Evolutionary conservation across 1,284 basidiomycete genomes (phyloP).

Genomic region (Marasmius sp.): DNA sequence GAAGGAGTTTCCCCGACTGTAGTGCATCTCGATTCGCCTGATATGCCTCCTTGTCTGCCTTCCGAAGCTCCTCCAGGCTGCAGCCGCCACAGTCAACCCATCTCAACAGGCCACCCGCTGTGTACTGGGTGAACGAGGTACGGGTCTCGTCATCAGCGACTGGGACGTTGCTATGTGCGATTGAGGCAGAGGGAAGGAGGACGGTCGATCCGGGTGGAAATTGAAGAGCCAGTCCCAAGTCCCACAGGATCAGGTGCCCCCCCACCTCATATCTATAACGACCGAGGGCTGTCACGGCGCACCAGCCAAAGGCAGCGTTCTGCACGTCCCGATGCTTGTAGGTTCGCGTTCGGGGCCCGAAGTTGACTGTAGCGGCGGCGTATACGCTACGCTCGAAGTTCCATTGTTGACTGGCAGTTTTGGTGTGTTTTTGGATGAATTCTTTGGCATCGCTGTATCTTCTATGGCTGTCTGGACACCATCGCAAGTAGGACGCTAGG

Average conservation of each 20-base stretch:
- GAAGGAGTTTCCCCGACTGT: too few species aligned
- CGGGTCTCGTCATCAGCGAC: conserved; percentile 19
- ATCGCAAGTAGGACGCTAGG: too few species aligned
- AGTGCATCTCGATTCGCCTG: too few species aligned
- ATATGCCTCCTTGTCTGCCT: background rate
- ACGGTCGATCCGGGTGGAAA: conserved; percentile 23
- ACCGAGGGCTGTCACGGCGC: conserved; percentile 23
- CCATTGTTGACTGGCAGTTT: too few species aligned
- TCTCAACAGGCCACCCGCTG: conserved; percentile 21
- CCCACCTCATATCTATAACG: conserved; percentile 19
- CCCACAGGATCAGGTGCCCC: conserved; percentile 26
- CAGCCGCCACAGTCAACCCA: conserved; percentile 20
- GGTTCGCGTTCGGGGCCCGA: conserved; percentile 12
- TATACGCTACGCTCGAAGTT: conserved; percentile 13
- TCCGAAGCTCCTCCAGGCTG: background rate
- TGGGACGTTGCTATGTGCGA: conserved; percentile 26
- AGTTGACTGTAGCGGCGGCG: conserved; percentile 18
- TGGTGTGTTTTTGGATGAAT: too few species aligned
- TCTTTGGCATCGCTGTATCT: too few species aligned
- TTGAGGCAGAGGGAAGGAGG: conserved; percentile 26
- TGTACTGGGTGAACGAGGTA: conserved; percentile 24
- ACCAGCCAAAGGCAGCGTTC: conserved; percentile 22
- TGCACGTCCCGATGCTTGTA: conserved; percentile 17
- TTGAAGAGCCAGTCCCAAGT: conserved; percentile 22
- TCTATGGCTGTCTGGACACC: too few species aligned